A percentile compares a stretch with the other conserved stretches of the same genome.
Evolutionary conservation across 164 flowering plant genomes (phyloP).

Genomic region (Stephania cephalantha): DNA sequence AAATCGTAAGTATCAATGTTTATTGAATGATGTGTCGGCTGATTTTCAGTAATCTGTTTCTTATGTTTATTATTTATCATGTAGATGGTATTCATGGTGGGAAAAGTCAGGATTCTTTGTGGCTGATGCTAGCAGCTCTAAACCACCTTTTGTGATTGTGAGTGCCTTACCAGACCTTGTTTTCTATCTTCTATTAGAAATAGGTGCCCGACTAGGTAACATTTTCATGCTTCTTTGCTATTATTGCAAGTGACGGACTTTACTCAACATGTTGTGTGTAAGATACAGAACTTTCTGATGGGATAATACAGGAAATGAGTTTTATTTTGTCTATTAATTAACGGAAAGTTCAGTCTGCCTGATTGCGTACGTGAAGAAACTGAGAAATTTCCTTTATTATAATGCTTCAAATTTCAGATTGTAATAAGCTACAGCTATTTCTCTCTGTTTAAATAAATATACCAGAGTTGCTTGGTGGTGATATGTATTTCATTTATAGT

Average conservation of each 20-base stretch:
- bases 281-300: not conserved
- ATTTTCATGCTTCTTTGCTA: not conserved
- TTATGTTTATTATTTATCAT: conserved; percentile 3
- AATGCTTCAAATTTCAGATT: not conserved
- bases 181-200: not conserved
- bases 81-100: conserved; percentile 98
- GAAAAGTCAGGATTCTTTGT: conserved; percentile 70
- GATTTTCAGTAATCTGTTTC: not conserved
- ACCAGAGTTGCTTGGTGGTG: not conserved
- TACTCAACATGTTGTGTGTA: not conserved
- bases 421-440: not conserved
- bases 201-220: not conserved
- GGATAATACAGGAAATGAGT: not conserved
- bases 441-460: not conserved
- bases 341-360: not conserved
- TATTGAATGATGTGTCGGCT: not conserved
- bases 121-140: conserved; percentile 76
- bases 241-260: not conserved
- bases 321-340: not conserved
- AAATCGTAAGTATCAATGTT: conserved; percentile 50
- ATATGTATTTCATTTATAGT: not conserved
- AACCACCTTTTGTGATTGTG: conserved; percentile 84
- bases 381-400: not conserved
- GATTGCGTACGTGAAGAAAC: not conserved
- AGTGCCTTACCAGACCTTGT: conserved; percentile 23